Evolutionary conservation across 257 asterid species (phyloP).

Genomic region (Solanum arcanum): DNA sequence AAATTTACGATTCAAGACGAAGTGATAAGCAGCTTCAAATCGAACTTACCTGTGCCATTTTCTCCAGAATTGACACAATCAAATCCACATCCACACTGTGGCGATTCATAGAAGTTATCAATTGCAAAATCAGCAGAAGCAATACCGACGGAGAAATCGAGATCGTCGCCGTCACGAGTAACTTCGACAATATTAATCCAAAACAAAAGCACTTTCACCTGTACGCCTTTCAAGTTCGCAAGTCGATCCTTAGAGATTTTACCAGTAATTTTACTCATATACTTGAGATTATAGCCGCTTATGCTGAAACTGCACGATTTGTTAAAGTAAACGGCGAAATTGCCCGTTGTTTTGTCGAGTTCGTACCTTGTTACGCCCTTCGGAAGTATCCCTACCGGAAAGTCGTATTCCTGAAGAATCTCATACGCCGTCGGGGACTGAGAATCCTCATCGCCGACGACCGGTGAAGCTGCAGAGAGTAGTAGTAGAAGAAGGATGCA

Average conservation of each 20-base stretch:
- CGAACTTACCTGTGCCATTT: not conserved
- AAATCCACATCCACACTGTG: constrained; percentile 54
- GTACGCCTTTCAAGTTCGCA: constrained; percentile 23
- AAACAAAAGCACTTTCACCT: constrained; percentile 27
- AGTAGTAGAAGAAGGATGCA: not conserved
- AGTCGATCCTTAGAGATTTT: constrained; percentile 18
- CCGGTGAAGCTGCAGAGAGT: not conserved
- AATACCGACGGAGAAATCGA: constrained; percentile 39
- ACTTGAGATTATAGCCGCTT: constrained; percentile 22
- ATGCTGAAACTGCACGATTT: constrained; percentile 30
- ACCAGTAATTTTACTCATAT: constrained; percentile 23
- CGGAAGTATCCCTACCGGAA: constrained; percentile 50
- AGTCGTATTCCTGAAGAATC: constrained; percentile 30
- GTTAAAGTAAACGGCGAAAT: constrained; percentile 28
- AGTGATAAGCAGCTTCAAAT: not conserved
- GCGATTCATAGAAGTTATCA: constrained; percentile 23
- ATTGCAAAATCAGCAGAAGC: constrained; percentile 25
- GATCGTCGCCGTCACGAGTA: constrained; percentile 6
- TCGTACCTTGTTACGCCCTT: constrained; percentile 37
- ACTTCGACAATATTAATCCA: constrained; percentile 43
- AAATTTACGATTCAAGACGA: not conserved
- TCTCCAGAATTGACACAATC: constrained; percentile 1
- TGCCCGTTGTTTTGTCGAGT: constrained; percentile 19
- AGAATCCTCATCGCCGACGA: not conserved
- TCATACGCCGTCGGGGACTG: constrained; percentile 18